Evolutionary conservation across 306 rosid genomes (phyloP), one percentile per base, ranked within the genome.

Genomic region (Vigna angularis): DNA sequence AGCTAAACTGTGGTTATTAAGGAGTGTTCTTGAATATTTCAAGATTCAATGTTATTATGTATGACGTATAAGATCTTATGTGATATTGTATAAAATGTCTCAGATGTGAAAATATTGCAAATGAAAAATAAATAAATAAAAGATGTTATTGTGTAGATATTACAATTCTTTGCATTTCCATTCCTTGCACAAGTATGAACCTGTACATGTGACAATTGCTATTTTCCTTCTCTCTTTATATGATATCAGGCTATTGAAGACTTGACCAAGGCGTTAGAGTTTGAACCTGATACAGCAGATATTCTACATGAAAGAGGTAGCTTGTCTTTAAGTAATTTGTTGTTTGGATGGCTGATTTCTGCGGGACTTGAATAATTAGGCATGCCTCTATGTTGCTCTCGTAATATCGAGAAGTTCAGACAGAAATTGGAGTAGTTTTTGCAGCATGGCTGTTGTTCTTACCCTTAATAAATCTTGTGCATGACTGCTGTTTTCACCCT

Each of bases 301-400:
- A 89, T 91, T 79, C 85, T 93, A 81, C 98, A 93, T 57, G 98
- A 93, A 86, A 88, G 98, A 82, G 98, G 98, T 93, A 91, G 70
- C 84, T 67, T 81, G 62, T 80, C 75, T 63, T 8, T 36, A 36
- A 30, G 79, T 63, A 10, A 32, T 71, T 77, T 65, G 28, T 24
- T 53, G 15, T 55, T 47, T 70, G 52, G 52, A 71, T 44, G 55
- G 57, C 7, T 47, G 38, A 47, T 48, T 56, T 64, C 71, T 57
- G 32, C 12, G 38, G 17, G 30, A 75, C 11, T 64, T 7, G 28
- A 79, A 70, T 18, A 56, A 38, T 56, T 64, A 62, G n/a, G 40
- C 26, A 65, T 72, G 32, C 66, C 82, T 56, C 56, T 50, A 24
- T 70, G n/a, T 48, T 76, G 16, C 32, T 48, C 56, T 68, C 38